Evolutionary conservation across 441 rosid genomes (phyloP), one percentile per base, ranked within the genome.

Genomic region (Arabidopsis lyrata): DNA sequence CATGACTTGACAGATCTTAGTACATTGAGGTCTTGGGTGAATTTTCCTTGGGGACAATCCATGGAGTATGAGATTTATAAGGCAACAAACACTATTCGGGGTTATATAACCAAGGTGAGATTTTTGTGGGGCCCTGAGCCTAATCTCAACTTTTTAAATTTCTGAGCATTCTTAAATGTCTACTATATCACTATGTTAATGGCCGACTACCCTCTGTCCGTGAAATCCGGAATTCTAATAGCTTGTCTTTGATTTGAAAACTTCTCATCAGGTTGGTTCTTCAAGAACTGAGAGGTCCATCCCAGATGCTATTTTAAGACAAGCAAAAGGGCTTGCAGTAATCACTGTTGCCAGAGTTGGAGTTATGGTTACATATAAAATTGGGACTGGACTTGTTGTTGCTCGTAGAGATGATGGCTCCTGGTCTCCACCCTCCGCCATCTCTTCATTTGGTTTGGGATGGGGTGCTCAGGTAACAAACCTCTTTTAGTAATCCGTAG

Each of bases 341-440:
- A 81, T 95, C 66, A 85, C 97, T 31, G 81, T 88, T 58, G 96
- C 83, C 18, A 95, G 91, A 83, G 94, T 95, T 49, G 99, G 99
- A 69, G 83, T 88, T 67, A 85, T 95, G 96, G 92, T 95, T 63
- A 93, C 99, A 9, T 95, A 95, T 77, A 91, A 88, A 77, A 79
- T 95, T 70, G 99, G 99, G 63, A 95, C 99, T 1, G 99, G 99
- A 20, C 86, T 95, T 20, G 96, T 90, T 62, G 63, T 93, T 87
- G 92, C 96, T 75, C 91, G 86, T 20, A 86, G 95, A 80, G 87
- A 86, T 77, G 94, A 93, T 74, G 95, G 91, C 49, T 90, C 95
- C 7, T 95, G 99, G 97, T 95, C 99, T 77, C 95, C 99, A 52
- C 99, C 98, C 15, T 91, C 94, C 2, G 96, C 99, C 69, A 80